Conservation (phyloP, 805 yeast genomes). For the Monosporozyma solicola region DNA sequence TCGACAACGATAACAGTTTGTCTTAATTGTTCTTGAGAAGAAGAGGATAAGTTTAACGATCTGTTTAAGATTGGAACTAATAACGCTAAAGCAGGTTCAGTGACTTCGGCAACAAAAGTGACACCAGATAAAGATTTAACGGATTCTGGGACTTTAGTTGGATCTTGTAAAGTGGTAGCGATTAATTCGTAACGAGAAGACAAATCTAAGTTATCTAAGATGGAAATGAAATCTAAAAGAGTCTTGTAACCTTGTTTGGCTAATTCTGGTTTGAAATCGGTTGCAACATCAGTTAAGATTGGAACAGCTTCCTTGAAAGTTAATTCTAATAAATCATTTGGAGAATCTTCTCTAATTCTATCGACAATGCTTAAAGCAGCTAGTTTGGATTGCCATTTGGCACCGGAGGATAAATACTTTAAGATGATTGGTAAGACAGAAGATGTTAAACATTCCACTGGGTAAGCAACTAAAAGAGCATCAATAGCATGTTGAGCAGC, state of each 20-base stretch:
- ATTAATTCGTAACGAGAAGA: constrained; percentile 77
- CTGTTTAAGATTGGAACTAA: constrained; percentile 88
- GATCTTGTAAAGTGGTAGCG: constrained; percentile 83
- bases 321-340: constrained; percentile 76
- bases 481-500: constrained; percentile 78
- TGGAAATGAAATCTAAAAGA: constrained; percentile 61
- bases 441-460: constrained; percentile 71
- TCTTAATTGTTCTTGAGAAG: constrained; percentile 92
- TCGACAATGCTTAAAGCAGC: constrained; percentile 72
- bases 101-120: constrained; percentile 96
- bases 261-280: constrained; percentile 94
- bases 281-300: constrained; percentile 75
- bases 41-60: constrained; percentile 71
- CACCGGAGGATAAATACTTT: constrained; percentile 61
- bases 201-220: constrained; percentile 87
- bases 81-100: constrained; percentile 86
- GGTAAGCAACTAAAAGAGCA: constrained; percentile 57
- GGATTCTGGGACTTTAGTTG: constrained; percentile 79
- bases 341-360: constrained; percentile 65
- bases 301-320: constrained; percentile 77
- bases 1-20: constrained; percentile 95
- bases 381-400: constrained; percentile 87
- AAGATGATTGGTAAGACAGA: constrained; percentile 54
- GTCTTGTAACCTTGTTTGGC: constrained; percentile 75
- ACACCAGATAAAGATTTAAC: constrained; percentile 85